Base-by-base conservation (phyloP, 148 eudicot species). In the Rhododendron kiyosumense region DNA sequence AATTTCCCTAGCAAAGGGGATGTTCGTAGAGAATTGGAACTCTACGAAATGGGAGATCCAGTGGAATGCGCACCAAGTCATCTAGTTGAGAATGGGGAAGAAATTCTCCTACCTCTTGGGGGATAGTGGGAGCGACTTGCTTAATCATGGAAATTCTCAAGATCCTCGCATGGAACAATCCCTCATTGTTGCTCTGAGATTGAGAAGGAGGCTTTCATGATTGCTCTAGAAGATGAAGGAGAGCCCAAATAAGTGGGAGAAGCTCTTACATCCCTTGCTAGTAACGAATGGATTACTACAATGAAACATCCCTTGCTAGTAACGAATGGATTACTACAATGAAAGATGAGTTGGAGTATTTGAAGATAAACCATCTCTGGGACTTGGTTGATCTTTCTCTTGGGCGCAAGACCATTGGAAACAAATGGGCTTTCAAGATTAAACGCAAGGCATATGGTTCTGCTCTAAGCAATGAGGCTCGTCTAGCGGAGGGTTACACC, bases 1-100 rank as follows among this genome's bases (percentile, higher is more conserved):
- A 24, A 80, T 49, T 84, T 48, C 69, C 86, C 38, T 18, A 74
- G 48, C 9, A 75, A 32, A 34, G 71, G 49, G 32, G 51, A 34
- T 7, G 24, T 75, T 2, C 20, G 2, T 5, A 52, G 22, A 38
- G 45, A 34, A 34, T 38, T 14, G 7, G 24, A 80, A 13, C 83
- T 80, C 38, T 80, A 80, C 32, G 41, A 75, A 34, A 9, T 84
- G 77, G 81, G 52, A 20, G 81, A 84, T 69, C 74, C 12, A 52
- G 34, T n/a, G 28, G 30, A 10, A 52, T 52, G 57, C 18, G 20
- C 57, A 52, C 57, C 57, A 13, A 52, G 18, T 52, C 57, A 2
- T 51, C 18, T 54, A 18, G 61, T 54, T 54, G 61, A 54, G 61
- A 18, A 20, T 17, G 61, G 17, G 61, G 57, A 54, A 54, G 61